Base-by-base conservation (phyloP, 148 eudicot species). In the Fagopyrum esculentum region DNA sequence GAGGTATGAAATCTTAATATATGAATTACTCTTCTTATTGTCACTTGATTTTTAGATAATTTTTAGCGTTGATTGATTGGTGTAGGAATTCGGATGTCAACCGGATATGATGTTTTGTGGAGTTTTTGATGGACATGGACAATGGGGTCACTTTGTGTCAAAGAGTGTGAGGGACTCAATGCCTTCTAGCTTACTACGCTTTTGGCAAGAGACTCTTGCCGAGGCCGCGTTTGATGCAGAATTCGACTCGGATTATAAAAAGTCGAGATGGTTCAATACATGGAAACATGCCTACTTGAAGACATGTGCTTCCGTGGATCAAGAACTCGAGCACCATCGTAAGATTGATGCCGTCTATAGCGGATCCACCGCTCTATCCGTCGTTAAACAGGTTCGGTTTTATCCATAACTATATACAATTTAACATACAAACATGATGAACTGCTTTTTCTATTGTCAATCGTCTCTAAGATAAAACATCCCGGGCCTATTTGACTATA, bases 91-190 rank as follows among this genome's bases (percentile, higher is more conserved):
- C 78, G 97, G 98, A 75, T 82, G 83, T 78, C 88, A 94, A 81
- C 80, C 85, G 73, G 97, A 89, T 80, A 86, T 87, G 88, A 86
- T 81, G 15, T 88, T 94, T 76, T 91, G 96, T 80, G 98, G 98
- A 40, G 83, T 94, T 26, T 94, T 89, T 81, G 98, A 94, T 69
- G 97, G 97, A 73, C 98, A 94, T 56, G 98, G 98, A 22, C 91
- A 96, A 16, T 85, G 95, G 96, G 98, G 98, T n/a, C 97, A 94
- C 72, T 80, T 87, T 75, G 91, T 91, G 66, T 64, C 93, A 19
- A 90, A 85, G 81, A 86, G 81, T 77, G 93, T 94, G 46, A 82
- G 88, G 73, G 80, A 94, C 45, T 71, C 78, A 66, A 78, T 94
- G 88, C 96, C 97, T 45, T 77, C 89, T 70, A 76, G 79, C 49